phyloP scores from a whole-genome alignment of 192 early-diverging fungal species.

The Geosiphon pyriformis region DNA sequence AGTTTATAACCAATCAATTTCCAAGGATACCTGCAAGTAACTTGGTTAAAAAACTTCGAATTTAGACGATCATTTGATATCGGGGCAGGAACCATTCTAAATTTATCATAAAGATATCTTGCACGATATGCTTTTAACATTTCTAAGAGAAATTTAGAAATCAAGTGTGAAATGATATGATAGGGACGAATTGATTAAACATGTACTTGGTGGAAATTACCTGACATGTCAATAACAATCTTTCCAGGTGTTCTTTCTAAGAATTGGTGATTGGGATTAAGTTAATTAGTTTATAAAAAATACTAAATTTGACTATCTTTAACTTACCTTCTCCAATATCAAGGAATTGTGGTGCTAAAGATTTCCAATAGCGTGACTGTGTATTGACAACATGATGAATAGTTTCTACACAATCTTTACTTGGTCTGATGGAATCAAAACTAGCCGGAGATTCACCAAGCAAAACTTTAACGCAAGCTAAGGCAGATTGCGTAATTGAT shows the following conservation, averaged over 20 bases:
- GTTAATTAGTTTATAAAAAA: too few relatives aligned
- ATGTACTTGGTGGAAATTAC: background rate
- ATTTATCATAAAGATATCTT: slow-evolving; percentile 2
- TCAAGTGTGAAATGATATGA: too few relatives aligned
- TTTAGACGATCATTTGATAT: slow-evolving; percentile 27
- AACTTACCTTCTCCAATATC: slow-evolving; percentile 33
- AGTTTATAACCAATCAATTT: background rate
- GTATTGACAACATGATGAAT: slow-evolving; percentile 42
- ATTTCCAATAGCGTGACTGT: slow-evolving; percentile 45
- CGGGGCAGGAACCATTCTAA: slow-evolving; percentile 17
- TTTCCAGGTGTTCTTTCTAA: background rate
- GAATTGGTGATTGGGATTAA: too few relatives aligned
- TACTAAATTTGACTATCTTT: too few relatives aligned
- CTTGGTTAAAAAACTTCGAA: slow-evolving; percentile 26
- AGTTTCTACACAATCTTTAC: slow-evolving; percentile 39
- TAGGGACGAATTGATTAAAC: background rate
- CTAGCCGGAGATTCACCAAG: slow-evolving; percentile 53
- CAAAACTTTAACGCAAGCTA: slow-evolving; percentile 70
- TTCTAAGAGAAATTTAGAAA: slow-evolving; percentile 3
- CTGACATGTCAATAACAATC: background rate
- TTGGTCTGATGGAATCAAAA: slow-evolving; percentile 36
- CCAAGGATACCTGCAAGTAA: slow-evolving; percentile 29
- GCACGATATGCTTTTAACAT: slow-evolving; percentile 14
- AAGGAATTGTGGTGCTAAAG: slow-evolving; percentile 30
- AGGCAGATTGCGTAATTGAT: slow-evolving; percentile 65